phyloP scores from a whole-genome alignment of 83 land plant genomes.

The Isoetes engelmannii region DNA sequence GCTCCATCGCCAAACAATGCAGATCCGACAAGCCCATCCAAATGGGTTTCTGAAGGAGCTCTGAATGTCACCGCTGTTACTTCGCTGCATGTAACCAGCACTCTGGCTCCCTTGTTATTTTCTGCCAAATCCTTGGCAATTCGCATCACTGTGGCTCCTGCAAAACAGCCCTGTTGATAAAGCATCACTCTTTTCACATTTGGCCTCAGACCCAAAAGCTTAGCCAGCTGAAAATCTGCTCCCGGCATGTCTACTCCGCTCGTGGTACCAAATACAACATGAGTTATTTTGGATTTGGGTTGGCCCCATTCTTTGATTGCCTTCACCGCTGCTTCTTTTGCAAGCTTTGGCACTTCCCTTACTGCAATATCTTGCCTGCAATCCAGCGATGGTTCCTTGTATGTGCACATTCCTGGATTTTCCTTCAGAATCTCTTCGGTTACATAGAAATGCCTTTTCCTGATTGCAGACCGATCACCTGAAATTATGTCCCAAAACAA shows the following conservation, averaged over 20 bases:
- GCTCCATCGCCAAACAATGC: constrained; percentile 42
- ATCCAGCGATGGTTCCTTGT: constrained; percentile 27
- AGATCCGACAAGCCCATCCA: constrained; percentile 37
- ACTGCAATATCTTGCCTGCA: constrained; percentile 60
- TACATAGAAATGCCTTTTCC: constrained; percentile 15
- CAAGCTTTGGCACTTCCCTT: constrained; percentile 42
- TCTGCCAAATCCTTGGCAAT: constrained; percentile 60
- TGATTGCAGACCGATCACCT: constrained; percentile 21
- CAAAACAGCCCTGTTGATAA: not conserved
- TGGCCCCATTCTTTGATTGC: constrained; percentile 65
- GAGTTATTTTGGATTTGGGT: constrained; percentile 58
- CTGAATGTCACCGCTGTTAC: constrained; percentile 56
- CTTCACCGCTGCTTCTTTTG: constrained; percentile 51
- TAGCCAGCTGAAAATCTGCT: constrained; percentile 50
- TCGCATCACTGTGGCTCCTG: constrained; percentile 39
- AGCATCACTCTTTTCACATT: not conserved
- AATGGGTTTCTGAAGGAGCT: constrained; percentile 51
- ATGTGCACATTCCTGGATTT: constrained; percentile 3
- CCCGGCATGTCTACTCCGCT: constrained; percentile 70
- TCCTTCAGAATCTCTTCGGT: constrained; percentile 16
- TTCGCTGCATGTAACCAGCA: constrained; percentile 53
- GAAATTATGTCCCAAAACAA: not conserved
- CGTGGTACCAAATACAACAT: constrained; percentile 41
- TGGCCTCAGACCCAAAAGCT: constrained; percentile 41
- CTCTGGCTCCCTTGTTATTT: constrained; percentile 56